phyloP scores from a whole-genome alignment of 129 eudicot genomes.

The Chrysanthemum seticuspe region DNA sequence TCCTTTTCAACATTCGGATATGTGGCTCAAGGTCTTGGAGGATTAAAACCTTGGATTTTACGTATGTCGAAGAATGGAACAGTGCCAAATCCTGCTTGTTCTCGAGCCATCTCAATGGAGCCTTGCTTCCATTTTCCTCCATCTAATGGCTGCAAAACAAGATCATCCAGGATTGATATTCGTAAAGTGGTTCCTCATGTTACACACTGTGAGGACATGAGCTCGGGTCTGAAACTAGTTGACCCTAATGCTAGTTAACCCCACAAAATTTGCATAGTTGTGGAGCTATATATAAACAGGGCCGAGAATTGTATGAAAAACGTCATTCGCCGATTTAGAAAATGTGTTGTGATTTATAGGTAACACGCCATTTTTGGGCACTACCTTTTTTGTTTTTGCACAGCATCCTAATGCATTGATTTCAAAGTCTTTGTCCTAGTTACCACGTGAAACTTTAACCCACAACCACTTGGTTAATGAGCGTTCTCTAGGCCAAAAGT shows the following conservation, averaged over 20 bases:
- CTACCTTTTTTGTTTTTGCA: no score
- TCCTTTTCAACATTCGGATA: slow-evolving; percentile 4
- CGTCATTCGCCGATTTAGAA: background rate
- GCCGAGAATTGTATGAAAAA: no score
- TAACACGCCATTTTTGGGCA: no score
- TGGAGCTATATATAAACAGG: background rate
- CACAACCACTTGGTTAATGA: no score
- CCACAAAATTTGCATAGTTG: background rate
- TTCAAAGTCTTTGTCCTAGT: no score
- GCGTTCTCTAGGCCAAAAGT: no score
- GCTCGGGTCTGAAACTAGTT: slow-evolving; percentile 1
- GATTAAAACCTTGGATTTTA: slow-evolving; percentile 8
- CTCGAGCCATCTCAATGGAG: background rate
- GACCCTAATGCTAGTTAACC: slow-evolving; percentile 3
- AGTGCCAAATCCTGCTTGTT: background rate
- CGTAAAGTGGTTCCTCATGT: background rate
- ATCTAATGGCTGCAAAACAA: background rate
- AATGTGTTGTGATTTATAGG: background rate
- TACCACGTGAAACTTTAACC: no score
- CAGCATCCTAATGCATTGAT: no score
- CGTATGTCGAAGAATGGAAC: background rate
- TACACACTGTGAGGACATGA: slow-evolving; percentile 2
- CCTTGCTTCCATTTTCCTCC: slow-evolving; percentile 11
- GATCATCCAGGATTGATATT: background rate
- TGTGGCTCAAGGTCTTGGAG: slow-evolving; percentile 19